Base-by-base conservation (phyloP, 2,329 filamentous ascomycete genomes). In the Colletotrichum sp. region DNA sequence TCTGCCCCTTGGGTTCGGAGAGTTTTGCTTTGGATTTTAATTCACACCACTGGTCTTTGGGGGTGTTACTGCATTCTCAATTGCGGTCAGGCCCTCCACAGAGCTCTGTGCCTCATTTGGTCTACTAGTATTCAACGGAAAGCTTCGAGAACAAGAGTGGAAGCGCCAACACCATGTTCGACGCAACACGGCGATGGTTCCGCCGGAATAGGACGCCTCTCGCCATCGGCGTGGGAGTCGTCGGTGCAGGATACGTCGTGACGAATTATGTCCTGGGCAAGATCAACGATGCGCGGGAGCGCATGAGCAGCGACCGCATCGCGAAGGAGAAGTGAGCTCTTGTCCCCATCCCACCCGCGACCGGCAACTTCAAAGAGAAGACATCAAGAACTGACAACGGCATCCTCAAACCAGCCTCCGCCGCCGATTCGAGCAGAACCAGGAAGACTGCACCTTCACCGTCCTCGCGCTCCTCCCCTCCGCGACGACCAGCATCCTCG, bases 371-470 rank as follows among this genome's bases (percentile, higher is more conserved):
- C 57, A 30, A 13, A 22, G n/a, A 52, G n/a, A 52, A 22, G 44
- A 25, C 44, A 32, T n/a, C n/a, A 25, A 32, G 27, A 11, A 52
- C 71, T 76, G 34, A 76, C 74, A 63, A 13, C 12, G 13, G n/a
- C 12, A 16, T 8, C 27, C 34, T 61, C 57, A 62, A 22, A 32
- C 81, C 81, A 99, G 96, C 85, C 91, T 99, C 77, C 96, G 96
- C 68, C 94, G 97, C 75, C 95, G 97, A 82, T 99, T 99, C 87
- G 95, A 99, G 85, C 97, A 99, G 86, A 99, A 99, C 85, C 97
- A 99, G 84, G 96, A 98, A 84, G 97, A 99, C 86, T 99, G 97
- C 87, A 98, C 96, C 64, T 98, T 98, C 84, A 99, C 97, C 49
- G 96, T 99, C 61, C 93, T 99, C n/a, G 97, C 96, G 34, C 92